Evolutionary conservation across 2,329 filamentous ascomycete species (phyloP).

Genomic region (Colletotrichum euphorbiae): DNA sequence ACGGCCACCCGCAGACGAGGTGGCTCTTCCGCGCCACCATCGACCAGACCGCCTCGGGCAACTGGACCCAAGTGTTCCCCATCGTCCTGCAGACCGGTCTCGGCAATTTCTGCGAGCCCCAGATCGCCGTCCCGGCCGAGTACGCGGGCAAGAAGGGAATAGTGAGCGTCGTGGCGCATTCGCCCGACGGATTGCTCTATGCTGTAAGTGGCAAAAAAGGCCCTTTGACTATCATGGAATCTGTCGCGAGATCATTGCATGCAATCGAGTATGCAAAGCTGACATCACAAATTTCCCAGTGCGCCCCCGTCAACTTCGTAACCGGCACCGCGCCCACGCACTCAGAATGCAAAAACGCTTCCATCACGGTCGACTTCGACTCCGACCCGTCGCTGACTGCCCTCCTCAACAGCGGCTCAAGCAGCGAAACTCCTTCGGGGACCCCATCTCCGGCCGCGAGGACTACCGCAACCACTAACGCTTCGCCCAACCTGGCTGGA

Average conservation of each 20-base stretch:
- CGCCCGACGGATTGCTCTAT: conserved; percentile 67
- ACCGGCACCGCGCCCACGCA: conserved; percentile 49
- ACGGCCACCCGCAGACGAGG: conserved; percentile 63
- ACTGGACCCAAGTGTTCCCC: conserved; percentile 67
- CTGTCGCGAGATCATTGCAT: not conserved
- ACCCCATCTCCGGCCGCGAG: conserved; percentile 2
- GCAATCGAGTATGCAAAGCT: not conserved
- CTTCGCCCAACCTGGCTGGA: not conserved
- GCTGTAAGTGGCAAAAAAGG: conserved; percentile 57
- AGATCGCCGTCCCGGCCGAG: conserved; percentile 57
- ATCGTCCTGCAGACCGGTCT: conserved; percentile 66
- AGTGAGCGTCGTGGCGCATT: conserved; percentile 63
- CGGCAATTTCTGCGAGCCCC: conserved; percentile 65
- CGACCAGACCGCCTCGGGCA: conserved; percentile 57
- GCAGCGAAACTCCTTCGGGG: conserved; percentile 9
- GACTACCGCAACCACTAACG: conserved; percentile 15
- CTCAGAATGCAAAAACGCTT: conserved; percentile 52
- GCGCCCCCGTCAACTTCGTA: conserved; percentile 67
- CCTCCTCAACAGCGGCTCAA: conserved; percentile 44
- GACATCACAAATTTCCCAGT: conserved; percentile 51
- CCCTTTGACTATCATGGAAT: too few species aligned
- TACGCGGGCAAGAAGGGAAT: conserved; percentile 68
- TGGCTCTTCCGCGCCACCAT: conserved; percentile 70
- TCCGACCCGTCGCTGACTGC: conserved; percentile 50
- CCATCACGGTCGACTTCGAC: conserved; percentile 44